Percentiles rank a stretch among this genome's conserved stretches.
Conservation (phyloP, 2,329 filamentous ascomycete species). For the Fusarium sacchari region DNA sequence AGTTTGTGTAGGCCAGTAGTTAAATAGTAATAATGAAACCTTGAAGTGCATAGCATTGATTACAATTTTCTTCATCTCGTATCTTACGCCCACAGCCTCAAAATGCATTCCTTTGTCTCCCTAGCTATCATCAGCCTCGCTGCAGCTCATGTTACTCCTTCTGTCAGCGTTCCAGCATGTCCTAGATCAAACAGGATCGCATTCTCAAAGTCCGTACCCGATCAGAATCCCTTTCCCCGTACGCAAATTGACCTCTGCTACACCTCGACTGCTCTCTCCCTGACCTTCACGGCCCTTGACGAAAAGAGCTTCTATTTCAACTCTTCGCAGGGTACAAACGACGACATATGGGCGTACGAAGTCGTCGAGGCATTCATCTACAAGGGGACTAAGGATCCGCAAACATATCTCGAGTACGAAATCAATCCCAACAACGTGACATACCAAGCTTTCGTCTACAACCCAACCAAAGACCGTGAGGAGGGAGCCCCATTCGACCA, state of each 20-base stretch:
- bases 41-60: neutral
- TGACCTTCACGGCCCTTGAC: slow-evolving; percentile 57
- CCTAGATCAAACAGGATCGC: slow-evolving; percentile 49
- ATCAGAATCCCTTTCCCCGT: slow-evolving; percentile 52
- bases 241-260: slow-evolving; percentile 61
- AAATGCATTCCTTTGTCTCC: slow-evolving; percentile 12
- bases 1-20: slow-evolving; percentile 4
- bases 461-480: slow-evolving; percentile 57
- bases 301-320: slow-evolving; percentile 61
- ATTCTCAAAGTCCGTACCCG: slow-evolving; percentile 56
- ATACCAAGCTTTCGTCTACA: slow-evolving; percentile 62
- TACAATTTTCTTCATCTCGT: neutral
- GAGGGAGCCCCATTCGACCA: slow-evolving; percentile 55
- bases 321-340: slow-evolving; percentile 54
- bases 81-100: neutral
- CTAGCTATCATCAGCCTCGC: slow-evolving; percentile 3
- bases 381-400: slow-evolving; percentile 56
- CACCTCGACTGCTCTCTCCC: slow-evolving; percentile 50
- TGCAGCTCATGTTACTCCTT: slow-evolving; percentile 36
- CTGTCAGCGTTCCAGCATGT: slow-evolving; percentile 53
- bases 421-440: slow-evolving; percentile 62
- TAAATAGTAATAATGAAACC: neutral
- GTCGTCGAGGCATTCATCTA: slow-evolving; percentile 63
- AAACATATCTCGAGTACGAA: slow-evolving; percentile 62
- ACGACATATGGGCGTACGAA: slow-evolving; percentile 59